Percentiles rank a stretch among this genome's conserved stretches.
Evolutionary conservation across 345 rosid species (phyloP).

Genomic region (Dimocarpus longan): DNA sequence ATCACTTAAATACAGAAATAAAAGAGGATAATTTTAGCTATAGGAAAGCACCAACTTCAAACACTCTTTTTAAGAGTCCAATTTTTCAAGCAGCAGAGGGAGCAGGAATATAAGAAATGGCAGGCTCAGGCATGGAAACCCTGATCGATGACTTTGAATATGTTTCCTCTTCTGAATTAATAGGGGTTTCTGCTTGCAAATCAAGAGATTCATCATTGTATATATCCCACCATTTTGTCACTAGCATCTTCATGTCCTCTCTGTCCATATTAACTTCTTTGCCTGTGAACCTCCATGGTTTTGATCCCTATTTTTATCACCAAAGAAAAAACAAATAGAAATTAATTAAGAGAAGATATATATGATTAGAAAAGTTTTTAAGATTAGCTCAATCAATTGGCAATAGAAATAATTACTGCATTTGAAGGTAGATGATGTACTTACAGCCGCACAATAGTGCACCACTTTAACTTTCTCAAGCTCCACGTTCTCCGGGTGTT

Average conservation of each 20-base stretch:
- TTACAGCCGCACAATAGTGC: constrained; percentile 88
- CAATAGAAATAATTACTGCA: not conserved
- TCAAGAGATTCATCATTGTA: constrained; percentile 69
- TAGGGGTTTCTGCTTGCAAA: constrained; percentile 28
- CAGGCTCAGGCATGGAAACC: constrained; percentile 56
- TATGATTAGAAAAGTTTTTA: not conserved
- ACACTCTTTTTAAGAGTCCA: not conserved
- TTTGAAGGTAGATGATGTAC: constrained; percentile 29
- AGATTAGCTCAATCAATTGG: not conserved
- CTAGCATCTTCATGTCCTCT: constrained; percentile 78
- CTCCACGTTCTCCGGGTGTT: constrained; percentile 81
- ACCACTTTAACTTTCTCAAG: constrained; percentile 67
- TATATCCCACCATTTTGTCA: constrained; percentile 79
- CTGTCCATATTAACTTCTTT: constrained; percentile 78
- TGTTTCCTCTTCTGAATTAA: constrained; percentile 37
- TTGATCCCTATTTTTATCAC: constrained; percentile 57
- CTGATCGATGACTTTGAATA: constrained; percentile 44
- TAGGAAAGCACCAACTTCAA: constrained; percentile 19
- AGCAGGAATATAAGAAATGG: constrained; percentile 57
- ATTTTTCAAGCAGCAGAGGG: constrained; percentile 69
- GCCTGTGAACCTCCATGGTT: constrained; percentile 95
- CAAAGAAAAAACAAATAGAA: not conserved
- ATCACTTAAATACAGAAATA: not conserved
- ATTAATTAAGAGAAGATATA: not conserved
- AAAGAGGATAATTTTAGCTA: not conserved